Evolutionary conservation across 805 yeast species (phyloP).

Genomic region (Zygotorulaspora danielsina): DNA sequence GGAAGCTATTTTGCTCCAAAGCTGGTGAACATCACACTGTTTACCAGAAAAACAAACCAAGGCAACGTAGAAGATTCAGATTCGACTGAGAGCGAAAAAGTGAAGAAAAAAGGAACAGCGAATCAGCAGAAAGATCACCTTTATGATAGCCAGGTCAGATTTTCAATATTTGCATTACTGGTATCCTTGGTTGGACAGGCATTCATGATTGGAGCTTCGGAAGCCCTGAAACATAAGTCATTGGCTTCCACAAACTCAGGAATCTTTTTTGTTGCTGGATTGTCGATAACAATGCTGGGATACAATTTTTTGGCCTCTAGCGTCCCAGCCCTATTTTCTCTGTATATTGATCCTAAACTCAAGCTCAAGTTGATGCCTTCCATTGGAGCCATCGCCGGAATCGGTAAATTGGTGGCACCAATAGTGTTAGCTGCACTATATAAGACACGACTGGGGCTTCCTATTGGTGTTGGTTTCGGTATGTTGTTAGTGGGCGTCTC

Average conservation of each 20-base stretch:
- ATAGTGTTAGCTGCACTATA: slow-evolving; percentile 9
- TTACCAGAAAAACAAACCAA: background rate
- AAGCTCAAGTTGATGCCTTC: slow-evolving; percentile 9
- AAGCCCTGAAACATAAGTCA: slow-evolving; percentile 2
- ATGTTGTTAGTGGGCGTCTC: slow-evolving; percentile 8
- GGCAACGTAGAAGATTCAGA: slow-evolving; percentile 1
- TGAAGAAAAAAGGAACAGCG: background rate
- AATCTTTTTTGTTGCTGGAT: slow-evolving; percentile 8
- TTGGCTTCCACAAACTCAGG: slow-evolving; percentile 7
- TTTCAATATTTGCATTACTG: slow-evolving; percentile 7
- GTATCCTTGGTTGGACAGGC: slow-evolving; percentile 8
- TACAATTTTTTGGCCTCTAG: slow-evolving; percentile 9
- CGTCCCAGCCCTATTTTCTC: slow-evolving; percentile 9
- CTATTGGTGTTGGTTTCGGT: slow-evolving; percentile 9
- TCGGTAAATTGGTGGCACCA: slow-evolving; percentile 8
- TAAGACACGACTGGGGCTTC: slow-evolving; percentile 5
- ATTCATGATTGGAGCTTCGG: slow-evolving; percentile 8
- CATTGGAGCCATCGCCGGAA: slow-evolving; percentile 8
- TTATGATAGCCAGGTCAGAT: slow-evolving; percentile 3
- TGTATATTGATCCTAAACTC: slow-evolving; percentile 7
- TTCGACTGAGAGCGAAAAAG: slow-evolving; percentile 2
- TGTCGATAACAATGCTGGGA: slow-evolving; percentile 8
- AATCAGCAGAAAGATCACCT: background rate
- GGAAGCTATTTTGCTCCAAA: slow-evolving; percentile 11
- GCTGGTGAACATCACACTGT: background rate